Evolutionary conservation across 2,329 filamentous ascomycete species (phyloP).

Genomic region (Zymoseptoria passerinii): DNA sequence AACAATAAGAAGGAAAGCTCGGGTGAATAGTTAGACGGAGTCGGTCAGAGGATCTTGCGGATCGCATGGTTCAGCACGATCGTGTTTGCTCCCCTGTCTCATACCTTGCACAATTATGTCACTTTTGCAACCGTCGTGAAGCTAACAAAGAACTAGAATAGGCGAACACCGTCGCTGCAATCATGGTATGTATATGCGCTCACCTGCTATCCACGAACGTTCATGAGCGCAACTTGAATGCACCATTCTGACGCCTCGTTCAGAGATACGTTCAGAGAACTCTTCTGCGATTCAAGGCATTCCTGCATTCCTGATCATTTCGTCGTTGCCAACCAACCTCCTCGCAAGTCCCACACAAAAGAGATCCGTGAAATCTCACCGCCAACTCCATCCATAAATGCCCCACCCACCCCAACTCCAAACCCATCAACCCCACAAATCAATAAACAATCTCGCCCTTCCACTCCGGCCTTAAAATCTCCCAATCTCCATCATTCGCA

Average conservation of each 20-base stretch:
- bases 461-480: slow-evolving; percentile 10
- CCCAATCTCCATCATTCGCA: slow-evolving; percentile 27
- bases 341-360: neutral
- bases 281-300: too few relatives aligned
- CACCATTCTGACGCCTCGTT: too few relatives aligned
- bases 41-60: neutral
- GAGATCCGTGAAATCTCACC: neutral
- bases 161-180: neutral
- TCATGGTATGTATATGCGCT: too few relatives aligned
- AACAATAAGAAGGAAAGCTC: neutral
- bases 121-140: neutral
- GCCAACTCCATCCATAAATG: neutral
- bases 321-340: neutral
- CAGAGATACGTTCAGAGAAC: too few relatives aligned
- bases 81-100: neutral
- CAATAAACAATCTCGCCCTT: neutral
- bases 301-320: neutral
- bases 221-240: too few relatives aligned
- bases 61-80: neutral
- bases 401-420: too few relatives aligned
- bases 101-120: neutral
- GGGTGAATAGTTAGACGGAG: neutral
- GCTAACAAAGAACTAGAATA: neutral
- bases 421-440: neutral
- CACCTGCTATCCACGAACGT: too few relatives aligned